Percentiles rank a stretch among this genome's conserved stretches.
These are phyloP conservation scores for Sclerotinia minor DNA, from an alignment of 2,329 filamentous ascomycete species.

Conservation along the genomic window DNA sequence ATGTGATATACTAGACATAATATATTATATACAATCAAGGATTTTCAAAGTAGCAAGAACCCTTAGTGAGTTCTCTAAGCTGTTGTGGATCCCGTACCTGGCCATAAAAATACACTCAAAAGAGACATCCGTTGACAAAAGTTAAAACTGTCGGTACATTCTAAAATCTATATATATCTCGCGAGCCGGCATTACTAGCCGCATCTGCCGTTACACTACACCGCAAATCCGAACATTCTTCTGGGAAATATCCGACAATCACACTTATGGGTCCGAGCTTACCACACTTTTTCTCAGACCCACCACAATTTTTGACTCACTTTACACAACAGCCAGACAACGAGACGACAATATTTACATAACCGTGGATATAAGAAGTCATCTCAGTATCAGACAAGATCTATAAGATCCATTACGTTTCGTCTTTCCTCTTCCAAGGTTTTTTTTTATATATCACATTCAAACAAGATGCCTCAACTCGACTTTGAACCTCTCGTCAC, in stretches of 20 bases:
- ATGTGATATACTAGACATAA: no score
- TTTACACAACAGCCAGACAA: constrained; percentile 22
- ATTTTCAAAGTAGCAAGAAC: no score
- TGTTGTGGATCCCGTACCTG: no score
- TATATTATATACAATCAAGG: no score
- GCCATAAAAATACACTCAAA: no score
- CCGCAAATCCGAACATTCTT: constrained; percentile 3
- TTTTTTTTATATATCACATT: constrained; percentile 7
- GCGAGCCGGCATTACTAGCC: no score
- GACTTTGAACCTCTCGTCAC: constrained; percentile 42
- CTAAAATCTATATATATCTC: no score
- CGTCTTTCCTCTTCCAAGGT: background rate
- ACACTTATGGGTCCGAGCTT: constrained; percentile 6
- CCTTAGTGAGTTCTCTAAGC: no score
- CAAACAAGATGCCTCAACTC: constrained; percentile 38
- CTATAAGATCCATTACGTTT: constrained; percentile 4
- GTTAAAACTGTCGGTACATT: no score
- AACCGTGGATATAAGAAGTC: background rate
- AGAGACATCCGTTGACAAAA: no score
- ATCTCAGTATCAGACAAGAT: background rate
- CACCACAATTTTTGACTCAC: constrained; percentile 24
- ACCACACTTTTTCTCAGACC: constrained; percentile 14
- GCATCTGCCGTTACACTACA: no score
- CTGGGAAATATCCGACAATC: background rate
- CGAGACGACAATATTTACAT: background rate